These are phyloP conservation scores for Exserohilum rostratum DNA, from an alignment of 2,329 filamentous ascomycete genomes.

Conservation along the genomic window DNA sequence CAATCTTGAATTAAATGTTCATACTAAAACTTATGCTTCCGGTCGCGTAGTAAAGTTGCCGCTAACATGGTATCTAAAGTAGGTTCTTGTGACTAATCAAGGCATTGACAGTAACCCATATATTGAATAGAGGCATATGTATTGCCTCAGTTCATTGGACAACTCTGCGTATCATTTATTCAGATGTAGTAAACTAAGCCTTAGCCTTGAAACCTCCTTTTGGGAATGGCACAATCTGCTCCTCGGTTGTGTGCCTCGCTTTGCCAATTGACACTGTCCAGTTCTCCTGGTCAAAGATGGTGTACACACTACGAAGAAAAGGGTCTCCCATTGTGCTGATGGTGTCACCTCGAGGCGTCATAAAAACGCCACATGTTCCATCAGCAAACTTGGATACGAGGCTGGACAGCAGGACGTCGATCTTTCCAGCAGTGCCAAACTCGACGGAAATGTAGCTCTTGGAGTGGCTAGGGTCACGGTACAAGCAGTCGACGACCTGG, in stretches of 20 bases:
- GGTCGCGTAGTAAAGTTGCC: too few species aligned
- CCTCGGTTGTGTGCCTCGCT: background rate
- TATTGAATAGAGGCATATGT: too few species aligned
- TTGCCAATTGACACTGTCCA: background rate
- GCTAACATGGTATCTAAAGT: too few species aligned
- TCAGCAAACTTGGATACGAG: background rate
- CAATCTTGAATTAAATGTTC: too few species aligned
- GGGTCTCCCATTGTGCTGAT: background rate
- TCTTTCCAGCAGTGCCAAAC: background rate
- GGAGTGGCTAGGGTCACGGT: background rate
- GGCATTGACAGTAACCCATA: too few species aligned
- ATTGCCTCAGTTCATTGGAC: too few species aligned
- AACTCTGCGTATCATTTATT: too few species aligned
- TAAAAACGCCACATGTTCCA: background rate
- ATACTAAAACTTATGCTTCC: too few species aligned
- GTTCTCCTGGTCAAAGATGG: background rate
- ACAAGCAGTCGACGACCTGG: background rate
- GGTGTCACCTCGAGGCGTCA: background rate
- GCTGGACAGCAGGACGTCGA: background rate
- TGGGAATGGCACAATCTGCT: background rate
- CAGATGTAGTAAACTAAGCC: too few species aligned
- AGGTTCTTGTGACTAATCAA: too few species aligned
- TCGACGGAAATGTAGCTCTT: background rate
- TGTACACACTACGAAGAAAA: background rate
- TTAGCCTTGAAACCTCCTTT: background rate